Evolutionary conservation across 2,329 filamentous ascomycete species (phyloP).

Genomic region (Apiospora phragmitis): DNA sequence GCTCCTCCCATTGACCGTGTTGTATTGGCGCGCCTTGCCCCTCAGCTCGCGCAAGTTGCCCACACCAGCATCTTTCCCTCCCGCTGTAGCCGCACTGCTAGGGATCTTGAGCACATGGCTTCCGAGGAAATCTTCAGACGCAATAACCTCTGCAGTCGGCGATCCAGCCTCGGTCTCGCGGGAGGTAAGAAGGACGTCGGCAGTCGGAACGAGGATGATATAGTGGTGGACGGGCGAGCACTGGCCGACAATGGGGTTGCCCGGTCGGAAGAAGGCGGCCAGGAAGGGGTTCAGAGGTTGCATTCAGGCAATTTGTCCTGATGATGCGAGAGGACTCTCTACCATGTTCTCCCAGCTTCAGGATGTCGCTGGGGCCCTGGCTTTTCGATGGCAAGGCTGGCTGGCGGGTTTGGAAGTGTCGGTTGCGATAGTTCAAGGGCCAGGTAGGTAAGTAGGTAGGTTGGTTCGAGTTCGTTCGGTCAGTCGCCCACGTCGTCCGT

Average conservation of each 20-base stretch:
- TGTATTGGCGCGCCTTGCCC: conserved; percentile 91
- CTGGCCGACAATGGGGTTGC: conserved; percentile 83
- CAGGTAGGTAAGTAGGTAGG: not conserved
- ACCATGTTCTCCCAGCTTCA: conserved; percentile 3
- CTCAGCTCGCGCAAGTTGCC: conserved; percentile 80
- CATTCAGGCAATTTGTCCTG: conserved; percentile 65
- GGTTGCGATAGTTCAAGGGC: not conserved
- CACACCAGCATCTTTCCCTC: conserved; percentile 53
- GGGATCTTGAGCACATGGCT: conserved; percentile 95
- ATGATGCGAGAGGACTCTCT: conserved; percentile 5
- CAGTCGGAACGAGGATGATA: conserved; percentile 89
- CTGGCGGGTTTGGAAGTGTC: not conserved
- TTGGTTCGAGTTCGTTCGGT: not conserved
- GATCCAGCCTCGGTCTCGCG: conserved; percentile 84
- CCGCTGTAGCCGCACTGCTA: conserved; percentile 46
- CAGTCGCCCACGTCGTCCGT: conserved; percentile 1
- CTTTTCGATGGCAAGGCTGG: not conserved
- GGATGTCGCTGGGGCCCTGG: not conserved
- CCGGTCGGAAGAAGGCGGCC: conserved; percentile 88
- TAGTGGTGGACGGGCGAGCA: conserved; percentile 90
- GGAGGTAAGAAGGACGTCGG: conserved; percentile 84
- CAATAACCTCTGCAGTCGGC: conserved; percentile 76
- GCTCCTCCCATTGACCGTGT: conserved; percentile 87
- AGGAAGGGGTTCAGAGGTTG: conserved; percentile 99
- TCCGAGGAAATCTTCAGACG: conserved; percentile 90